Conservation (phyloP, 257 asterid genomes). For the Nicotiana tabacum region DNA sequence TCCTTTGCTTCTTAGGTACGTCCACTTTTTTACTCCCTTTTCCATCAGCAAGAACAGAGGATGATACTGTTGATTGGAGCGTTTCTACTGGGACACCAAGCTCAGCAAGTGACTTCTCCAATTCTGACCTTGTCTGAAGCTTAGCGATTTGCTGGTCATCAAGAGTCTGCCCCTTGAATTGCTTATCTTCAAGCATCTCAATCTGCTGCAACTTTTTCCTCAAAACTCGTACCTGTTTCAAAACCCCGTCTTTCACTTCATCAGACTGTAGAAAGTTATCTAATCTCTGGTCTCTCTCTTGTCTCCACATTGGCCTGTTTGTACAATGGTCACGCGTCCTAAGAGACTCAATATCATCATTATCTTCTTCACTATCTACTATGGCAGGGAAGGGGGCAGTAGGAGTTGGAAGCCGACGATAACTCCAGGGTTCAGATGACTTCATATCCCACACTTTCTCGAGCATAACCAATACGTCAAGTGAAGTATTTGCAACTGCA, state of each 20-base stretch:
- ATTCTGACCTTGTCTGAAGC: slow-evolving; percentile 50
- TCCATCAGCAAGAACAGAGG: slow-evolving; percentile 47
- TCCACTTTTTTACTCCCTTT: slow-evolving; percentile 43
- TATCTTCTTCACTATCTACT: slow-evolving; percentile 79
- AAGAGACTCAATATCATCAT: slow-evolving; percentile 38
- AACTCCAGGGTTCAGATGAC: slow-evolving; percentile 91
- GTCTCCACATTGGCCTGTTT: slow-evolving; percentile 30
- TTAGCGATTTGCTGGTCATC: slow-evolving; percentile 90
- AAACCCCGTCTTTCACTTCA: slow-evolving; percentile 44
- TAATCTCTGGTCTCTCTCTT: slow-evolving; percentile 35
- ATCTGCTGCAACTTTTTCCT: slow-evolving; percentile 96
- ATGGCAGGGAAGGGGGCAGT: slow-evolving; percentile 88
- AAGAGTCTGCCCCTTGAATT: slow-evolving; percentile 53
- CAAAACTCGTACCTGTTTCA: slow-evolving; percentile 69
- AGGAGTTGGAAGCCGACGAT: slow-evolving; percentile 81
- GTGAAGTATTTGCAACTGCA: slow-evolving; percentile 48
- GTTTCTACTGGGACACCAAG: slow-evolving; percentile 68
- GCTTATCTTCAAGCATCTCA: slow-evolving; percentile 88
- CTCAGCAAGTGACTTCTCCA: slow-evolving; percentile 74
- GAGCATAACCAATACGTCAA: slow-evolving; percentile 65
- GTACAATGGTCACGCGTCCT: slow-evolving; percentile 46
- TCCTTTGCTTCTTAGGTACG: slow-evolving; percentile 53
- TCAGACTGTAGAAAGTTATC: slow-evolving; percentile 61
- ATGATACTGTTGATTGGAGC: slow-evolving; percentile 30
- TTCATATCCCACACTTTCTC: slow-evolving; percentile 68